These are phyloP conservation scores for Epichloe scottii DNA, from an alignment of 2,329 filamentous ascomycete genomes.

Conservation along the genomic window DNA sequence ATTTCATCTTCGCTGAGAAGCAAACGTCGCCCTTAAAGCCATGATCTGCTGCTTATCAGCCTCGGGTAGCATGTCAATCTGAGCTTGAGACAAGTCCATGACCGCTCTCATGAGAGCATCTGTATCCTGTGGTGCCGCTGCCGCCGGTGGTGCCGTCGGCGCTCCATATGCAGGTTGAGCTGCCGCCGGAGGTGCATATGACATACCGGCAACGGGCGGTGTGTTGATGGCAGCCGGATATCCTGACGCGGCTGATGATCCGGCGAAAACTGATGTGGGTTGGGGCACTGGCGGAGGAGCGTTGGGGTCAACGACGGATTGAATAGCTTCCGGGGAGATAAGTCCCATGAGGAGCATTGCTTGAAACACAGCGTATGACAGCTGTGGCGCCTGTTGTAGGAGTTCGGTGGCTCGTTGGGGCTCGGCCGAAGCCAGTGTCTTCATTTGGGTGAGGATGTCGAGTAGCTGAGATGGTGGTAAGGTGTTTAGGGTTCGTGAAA, in stretches of 20 bases:
- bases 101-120: conserved; percentile 71
- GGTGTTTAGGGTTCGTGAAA: conserved; percentile 79
- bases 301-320: conserved; percentile 61
- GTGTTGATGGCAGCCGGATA: conserved; percentile 32
- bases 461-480: conserved; percentile 81
- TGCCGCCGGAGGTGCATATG: conserved; percentile 32
- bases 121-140: conserved; percentile 38
- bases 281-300: conserved; percentile 24
- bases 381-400: conserved; percentile 77
- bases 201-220: conserved; percentile 31
- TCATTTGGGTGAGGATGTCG: conserved; percentile 91
- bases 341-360: conserved; percentile 85
- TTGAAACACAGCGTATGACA: conserved; percentile 92
- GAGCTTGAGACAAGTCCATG: conserved; percentile 63
- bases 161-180: conserved; percentile 24
- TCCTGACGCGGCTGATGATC: conserved; percentile 19
- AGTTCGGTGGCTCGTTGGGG: conserved; percentile 76
- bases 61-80: conserved; percentile 68
- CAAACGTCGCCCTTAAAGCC: conserved; percentile 55
- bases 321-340: conserved; percentile 72
- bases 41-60: conserved; percentile 69
- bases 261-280: conserved; percentile 20
- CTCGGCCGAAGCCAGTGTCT: conserved; percentile 70
- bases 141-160: conserved; percentile 17
- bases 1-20: conserved; percentile 23